Evolutionary conservation across 1,139 yeast genomes (phyloP), one percentile per base, ranked within the genome.

Genomic region (Blastobotrys proliferans): DNA sequence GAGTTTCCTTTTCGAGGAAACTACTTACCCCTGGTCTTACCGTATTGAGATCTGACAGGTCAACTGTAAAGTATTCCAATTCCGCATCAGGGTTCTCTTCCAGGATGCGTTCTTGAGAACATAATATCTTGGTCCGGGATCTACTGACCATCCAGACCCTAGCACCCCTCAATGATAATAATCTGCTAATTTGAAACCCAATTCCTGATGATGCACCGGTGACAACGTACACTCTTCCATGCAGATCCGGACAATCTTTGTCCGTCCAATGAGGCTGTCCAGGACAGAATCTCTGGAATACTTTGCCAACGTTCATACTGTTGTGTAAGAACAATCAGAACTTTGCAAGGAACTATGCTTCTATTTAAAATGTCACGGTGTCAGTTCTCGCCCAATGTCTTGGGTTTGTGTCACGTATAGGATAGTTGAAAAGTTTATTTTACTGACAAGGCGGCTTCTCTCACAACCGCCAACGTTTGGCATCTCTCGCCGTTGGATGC

Each of bases 161-260:
- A 35, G 74, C 80, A 54, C 66, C 70, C 52, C 69, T 70, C 51
- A 53, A 56, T 1, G 63, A 60, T 11, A 77, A 59, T 21, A 69
- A 55, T 47, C 63, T 67, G 3, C 68, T 63, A 1, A 66, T 63
- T 38, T 71, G 67, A 18, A 59, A 59, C 1, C 79, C 79, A 40
- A 74, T 67, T 25, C 79, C 79, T 1, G 74, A 62, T 10, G 70
- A 63, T 21, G 67, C 68, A 16, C 79, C 79, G 1, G 79, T 73
- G 13, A 74, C 67, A 21, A 72, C 42, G 40, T 65, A 73, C 3
- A 58, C 61, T 48, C 65, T 69, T 3, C 69, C 74, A 3, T 66
- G 51, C 24, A 73, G 60, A 47, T 72, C 76, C 6, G 1, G 77
- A n/a, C n/a, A n/a, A n/a, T n/a, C n/a, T n/a, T n/a, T n/a, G 77